Evolutionary conservation across 352 stramenopile species (phyloP), one percentile per base, ranked within the genome.

Genomic region (Pythium myriotylum): DNA sequence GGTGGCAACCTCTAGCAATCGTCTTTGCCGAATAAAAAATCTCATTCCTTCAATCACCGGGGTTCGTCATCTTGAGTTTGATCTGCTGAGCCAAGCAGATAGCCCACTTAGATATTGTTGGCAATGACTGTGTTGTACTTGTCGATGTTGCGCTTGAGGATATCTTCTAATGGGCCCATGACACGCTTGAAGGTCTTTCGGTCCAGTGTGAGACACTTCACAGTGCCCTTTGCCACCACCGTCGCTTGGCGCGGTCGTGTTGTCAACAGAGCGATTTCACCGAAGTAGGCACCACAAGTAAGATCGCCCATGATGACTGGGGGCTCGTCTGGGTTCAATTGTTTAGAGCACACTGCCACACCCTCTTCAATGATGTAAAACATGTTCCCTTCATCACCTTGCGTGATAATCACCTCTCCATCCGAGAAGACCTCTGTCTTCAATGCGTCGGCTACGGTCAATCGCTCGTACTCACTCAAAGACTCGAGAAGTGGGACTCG

Each of bases 241-340:
- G 83, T 97, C 40, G 93, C 94, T 42, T 96, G 89, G 29, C 94
- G 92, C 24, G 92, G 94, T 65, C 97, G 88, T 58, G 89, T 97
- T 19, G 89, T 98, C 35, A 98, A 74, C 58, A 99, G 71, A 52
- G 96, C 96, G 32, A 97, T 91, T 74, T 99, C 96, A 43, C 95
- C 96, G 72, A 99, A 99, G 80, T 97, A 98, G 51, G 97, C 90
- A 42, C 96, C 95, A 27, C 82, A 83, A 13, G 76, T 87, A 23
- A 99, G 72, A 14, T 94, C 78, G 29, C 92, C 96, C 62, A 98
- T 90, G 65, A 97, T 76, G 32, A 79, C 71, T 0, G 84, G 73
- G 2, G 81, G 69, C 2, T 94, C 86, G 19, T 68, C 73, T 47
- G 82, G 82, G 41, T 71, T 89, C 41, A 87, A 79, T 70, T 96